A percentile compares a stretch with the other conserved stretches of the same genome.
Evolutionary conservation across 2,329 filamentous ascomycete genomes (phyloP).

Genomic region (Thelonectria rubi): DNA sequence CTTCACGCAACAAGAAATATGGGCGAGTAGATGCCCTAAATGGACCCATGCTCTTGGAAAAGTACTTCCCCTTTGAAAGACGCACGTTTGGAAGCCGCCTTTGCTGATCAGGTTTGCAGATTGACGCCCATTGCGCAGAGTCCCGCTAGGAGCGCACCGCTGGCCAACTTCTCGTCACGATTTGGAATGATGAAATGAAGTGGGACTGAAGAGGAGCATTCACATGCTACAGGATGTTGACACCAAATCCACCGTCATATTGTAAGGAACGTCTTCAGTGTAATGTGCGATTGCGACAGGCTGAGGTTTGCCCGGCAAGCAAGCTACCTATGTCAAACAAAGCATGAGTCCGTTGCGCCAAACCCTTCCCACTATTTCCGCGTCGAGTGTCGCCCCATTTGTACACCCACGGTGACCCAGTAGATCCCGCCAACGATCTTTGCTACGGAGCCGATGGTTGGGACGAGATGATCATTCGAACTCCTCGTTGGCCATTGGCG

Average conservation of each 20-base stretch:
- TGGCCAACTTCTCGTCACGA: conserved; percentile 77
- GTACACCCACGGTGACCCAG: conserved; percentile 15
- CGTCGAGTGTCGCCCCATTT: conserved; percentile 25
- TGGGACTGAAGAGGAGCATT: conserved; percentile 8
- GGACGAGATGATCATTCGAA: conserved; percentile 49
- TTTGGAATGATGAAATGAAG: conserved; percentile 68
- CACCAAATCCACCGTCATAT: conserved; percentile 12
- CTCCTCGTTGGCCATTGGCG: conserved; percentile 56
- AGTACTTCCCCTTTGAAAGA: conserved; percentile 60
- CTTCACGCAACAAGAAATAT: conserved; percentile 90
- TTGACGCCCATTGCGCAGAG: conserved; percentile 71
- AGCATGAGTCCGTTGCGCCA: conserved; percentile 38
- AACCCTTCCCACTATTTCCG: conserved; percentile 31
- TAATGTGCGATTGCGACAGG: conserved; percentile 25
- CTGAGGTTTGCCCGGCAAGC: conserved; percentile 23
- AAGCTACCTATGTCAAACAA: conserved; percentile 20
- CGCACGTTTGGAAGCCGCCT: neutral
- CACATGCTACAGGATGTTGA: neutral
- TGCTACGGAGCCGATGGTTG: neutral
- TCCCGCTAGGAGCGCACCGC: conserved; percentile 68
- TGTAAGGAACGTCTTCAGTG: conserved; percentile 29
- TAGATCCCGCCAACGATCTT: conserved; percentile 5
- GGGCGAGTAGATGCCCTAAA: conserved; percentile 91
- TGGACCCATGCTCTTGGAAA: conserved; percentile 89
- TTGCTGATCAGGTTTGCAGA: conserved; percentile 52